Percentiles rank a stretch among this genome's conserved stretches.
phyloP scores from a whole-genome alignment of 2,329 filamentous ascomycete species.

The Bipolaris zeicola region DNA sequence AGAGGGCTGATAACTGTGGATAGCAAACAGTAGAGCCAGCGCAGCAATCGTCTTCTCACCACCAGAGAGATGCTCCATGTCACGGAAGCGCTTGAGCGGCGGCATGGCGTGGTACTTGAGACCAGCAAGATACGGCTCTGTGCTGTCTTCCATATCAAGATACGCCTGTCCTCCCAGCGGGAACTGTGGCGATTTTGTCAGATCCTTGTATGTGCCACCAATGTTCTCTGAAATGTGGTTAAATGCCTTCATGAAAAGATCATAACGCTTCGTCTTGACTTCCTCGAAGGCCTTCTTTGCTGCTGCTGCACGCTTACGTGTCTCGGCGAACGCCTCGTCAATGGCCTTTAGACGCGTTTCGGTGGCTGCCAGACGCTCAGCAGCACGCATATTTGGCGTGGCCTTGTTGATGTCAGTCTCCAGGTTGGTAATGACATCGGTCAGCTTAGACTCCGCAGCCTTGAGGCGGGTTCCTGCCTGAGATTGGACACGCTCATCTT shows the following conservation, averaged over 20 bases:
- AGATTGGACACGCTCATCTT: conserved; percentile 51
- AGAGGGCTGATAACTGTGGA: conserved; percentile 92
- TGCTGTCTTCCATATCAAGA: conserved; percentile 93
- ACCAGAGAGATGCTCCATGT: conserved; percentile 97
- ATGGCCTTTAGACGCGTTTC: conserved; percentile 81
- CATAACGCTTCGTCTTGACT: conserved; percentile 80
- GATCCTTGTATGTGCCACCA: conserved; percentile 88
- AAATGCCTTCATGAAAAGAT: conserved; percentile 95
- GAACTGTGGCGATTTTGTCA: conserved; percentile 88
- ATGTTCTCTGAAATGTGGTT: conserved; percentile 95
- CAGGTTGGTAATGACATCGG: conserved; percentile 76
- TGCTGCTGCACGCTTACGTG: conserved; percentile 72
- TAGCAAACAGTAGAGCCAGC: conserved; percentile 91
- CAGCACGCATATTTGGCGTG: conserved; percentile 94
- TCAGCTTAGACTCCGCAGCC: conserved; percentile 71
- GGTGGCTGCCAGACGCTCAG: conserved; percentile 86
- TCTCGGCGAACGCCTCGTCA: conserved; percentile 87
- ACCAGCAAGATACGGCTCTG: conserved; percentile 91
- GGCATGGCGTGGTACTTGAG: conserved; percentile 99
- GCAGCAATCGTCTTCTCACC: conserved; percentile 99
- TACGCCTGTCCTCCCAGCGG: conserved; percentile 89
- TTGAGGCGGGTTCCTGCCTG: conserved; percentile 28
- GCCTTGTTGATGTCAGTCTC: conserved; percentile 86
- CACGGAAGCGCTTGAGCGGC: conserved; percentile 94
- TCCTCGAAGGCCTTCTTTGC: conserved; percentile 84